phyloP scores from a whole-genome alignment of 2,329 filamentous ascomycete genomes.

The Chrysosporium keratinophilum region DNA sequence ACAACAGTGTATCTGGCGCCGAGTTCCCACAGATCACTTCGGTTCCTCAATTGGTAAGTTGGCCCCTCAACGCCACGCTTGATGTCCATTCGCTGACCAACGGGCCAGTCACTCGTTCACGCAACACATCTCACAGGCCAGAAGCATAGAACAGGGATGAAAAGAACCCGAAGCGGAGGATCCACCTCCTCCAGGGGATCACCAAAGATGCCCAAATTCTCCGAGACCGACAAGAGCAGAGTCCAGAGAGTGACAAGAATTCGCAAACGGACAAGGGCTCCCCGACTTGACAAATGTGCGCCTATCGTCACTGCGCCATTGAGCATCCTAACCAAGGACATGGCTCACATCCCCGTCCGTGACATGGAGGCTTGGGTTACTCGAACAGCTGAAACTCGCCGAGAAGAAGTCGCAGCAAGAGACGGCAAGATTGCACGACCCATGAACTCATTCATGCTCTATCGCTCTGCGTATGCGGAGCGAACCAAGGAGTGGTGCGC shows the following conservation, averaged over 20 bases:
- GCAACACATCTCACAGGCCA: conserved; percentile 1
- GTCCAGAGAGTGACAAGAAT: conserved; percentile 17
- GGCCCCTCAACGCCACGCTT: neutral
- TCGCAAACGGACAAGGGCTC: conserved; percentile 16
- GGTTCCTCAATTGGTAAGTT: conserved; percentile 12
- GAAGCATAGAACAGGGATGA: conserved; percentile 10
- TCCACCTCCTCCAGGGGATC: conserved; percentile 7
- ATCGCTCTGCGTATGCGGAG: conserved; percentile 84
- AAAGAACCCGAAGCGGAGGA: conserved; percentile 13
- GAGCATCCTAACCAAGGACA: conserved; percentile 18
- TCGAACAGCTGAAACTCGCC: conserved; percentile 55
- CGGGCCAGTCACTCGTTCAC: conserved; percentile 8
- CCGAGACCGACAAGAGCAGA: conserved; percentile 14
- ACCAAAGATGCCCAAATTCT: conserved; percentile 8
- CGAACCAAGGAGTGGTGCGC: conserved; percentile 69
- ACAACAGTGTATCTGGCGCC: conserved; percentile 8
- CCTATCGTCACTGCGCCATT: conserved; percentile 17
- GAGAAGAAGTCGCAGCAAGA: conserved; percentile 58
- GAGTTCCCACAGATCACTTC: conserved; percentile 11
- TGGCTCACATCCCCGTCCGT: conserved; percentile 47
- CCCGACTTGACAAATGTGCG: conserved; percentile 12
- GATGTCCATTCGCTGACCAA: neutral
- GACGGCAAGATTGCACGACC: conserved; percentile 75
- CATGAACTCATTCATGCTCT: conserved; percentile 98
- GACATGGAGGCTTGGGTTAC: conserved; percentile 76